These are phyloP conservation scores for Rhodotorula taiwanensis DNA, from an alignment of 768 basidiomycete species.

Conservation along the genomic window DNA sequence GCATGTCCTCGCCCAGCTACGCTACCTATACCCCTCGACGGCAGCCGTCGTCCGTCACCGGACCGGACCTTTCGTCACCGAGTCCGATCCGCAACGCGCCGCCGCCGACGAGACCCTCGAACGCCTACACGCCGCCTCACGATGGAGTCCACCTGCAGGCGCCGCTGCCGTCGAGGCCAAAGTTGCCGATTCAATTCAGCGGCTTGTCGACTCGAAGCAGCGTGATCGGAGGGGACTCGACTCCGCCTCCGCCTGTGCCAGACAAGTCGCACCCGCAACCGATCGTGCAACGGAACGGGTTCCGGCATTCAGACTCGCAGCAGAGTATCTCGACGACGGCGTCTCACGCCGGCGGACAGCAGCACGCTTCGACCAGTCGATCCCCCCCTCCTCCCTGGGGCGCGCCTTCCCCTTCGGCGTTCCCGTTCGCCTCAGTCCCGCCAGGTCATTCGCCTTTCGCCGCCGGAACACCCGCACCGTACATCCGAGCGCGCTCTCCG, in stretches of 20 bases:
- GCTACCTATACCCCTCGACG: conserved; percentile 17
- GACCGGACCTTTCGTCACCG: too few relatives aligned
- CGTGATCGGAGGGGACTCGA: not conserved
- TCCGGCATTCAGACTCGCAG: too few relatives aligned
- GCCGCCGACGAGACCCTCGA: not conserved
- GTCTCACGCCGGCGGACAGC: too few relatives aligned
- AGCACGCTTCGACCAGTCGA: not conserved
- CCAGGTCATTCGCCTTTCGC: conserved; percentile 14
- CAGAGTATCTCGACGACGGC: too few relatives aligned
- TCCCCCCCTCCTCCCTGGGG: not conserved
- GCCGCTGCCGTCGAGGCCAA: not conserved
- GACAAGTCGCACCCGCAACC: too few relatives aligned
- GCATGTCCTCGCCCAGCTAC: conserved; percentile 13
- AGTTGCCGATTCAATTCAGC: not conserved
- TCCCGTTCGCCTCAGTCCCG: conserved; percentile 16
- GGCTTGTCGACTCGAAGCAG: not conserved
- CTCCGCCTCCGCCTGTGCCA: too few relatives aligned
- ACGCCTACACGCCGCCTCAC: not conserved
- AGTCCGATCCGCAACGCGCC: not conserved
- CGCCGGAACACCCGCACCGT: not conserved
- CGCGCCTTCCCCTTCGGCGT: conserved; percentile 6
- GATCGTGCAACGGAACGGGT: too few relatives aligned
- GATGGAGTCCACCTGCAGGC: not conserved
- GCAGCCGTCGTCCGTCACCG: conserved; percentile 7
- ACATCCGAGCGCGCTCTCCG: not conserved